Evolutionary conservation across 495 filamentous ascomycete genomes (phyloP).

Genomic region (Immersiella caudata): DNA sequence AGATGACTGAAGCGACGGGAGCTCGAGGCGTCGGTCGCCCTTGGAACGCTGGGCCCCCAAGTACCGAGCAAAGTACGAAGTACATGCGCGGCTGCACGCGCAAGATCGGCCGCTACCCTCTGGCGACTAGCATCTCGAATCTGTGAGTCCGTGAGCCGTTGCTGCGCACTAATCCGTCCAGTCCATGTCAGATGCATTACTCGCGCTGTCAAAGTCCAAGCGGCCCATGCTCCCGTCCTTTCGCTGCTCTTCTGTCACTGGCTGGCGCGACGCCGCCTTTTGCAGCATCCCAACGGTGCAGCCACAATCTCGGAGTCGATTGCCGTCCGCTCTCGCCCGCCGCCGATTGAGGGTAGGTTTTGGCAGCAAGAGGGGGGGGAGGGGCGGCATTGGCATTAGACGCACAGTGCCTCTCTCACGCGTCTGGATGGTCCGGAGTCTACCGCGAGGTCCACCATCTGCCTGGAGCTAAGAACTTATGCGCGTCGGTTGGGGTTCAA

Average conservation of each 20-base stretch:
- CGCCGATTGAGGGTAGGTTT: background rate
- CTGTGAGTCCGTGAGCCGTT: conserved; percentile 14
- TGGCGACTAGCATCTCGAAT: conserved; percentile 20
- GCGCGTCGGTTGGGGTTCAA: conserved; percentile 15
- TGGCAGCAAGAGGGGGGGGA: background rate
- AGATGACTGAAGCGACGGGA: background rate
- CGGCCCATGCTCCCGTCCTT: conserved; percentile 26
- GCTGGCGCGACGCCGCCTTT: conserved; percentile 7
- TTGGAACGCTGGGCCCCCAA: conserved; percentile 8
- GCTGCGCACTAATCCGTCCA: conserved; percentile 6
- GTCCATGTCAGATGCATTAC: conserved; percentile 25
- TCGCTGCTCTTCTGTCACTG: conserved; percentile 2
- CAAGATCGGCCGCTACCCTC: conserved; percentile 36
- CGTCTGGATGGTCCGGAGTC: conserved; percentile 5
- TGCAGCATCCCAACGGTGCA: conserved; percentile 13
- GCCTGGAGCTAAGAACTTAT: conserved; percentile 9
- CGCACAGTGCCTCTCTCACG: conserved; percentile 19
- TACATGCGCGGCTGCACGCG: conserved; percentile 36
- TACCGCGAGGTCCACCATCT: conserved; percentile 20
- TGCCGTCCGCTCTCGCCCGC: conserved; percentile 2
- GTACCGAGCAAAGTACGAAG: conserved; percentile 1
- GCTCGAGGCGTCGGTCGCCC: background rate
- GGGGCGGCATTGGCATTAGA: conserved; percentile 9
- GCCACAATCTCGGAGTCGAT: conserved; percentile 14
- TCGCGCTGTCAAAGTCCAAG: conserved; percentile 37